Conservation (phyloP, 176 grass and related monocot species). For the Cocos nucifera region DNA sequence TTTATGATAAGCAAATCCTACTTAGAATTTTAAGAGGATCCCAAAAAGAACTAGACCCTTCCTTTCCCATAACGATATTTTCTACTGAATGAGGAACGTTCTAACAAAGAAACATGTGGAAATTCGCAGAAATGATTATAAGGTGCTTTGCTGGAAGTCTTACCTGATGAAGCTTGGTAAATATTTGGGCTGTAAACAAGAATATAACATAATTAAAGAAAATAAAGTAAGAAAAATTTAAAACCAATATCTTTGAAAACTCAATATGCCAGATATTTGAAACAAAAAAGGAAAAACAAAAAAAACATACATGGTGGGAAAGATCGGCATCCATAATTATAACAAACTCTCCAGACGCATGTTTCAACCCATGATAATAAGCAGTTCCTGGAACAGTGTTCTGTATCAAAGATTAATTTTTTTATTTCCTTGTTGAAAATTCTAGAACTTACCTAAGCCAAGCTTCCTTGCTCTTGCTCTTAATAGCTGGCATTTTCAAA, state of each 20-base stretch:
- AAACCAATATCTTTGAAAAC: background rate
- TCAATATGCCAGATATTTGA: background rate
- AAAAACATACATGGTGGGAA: constrained; percentile 69
- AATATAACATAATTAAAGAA: constrained; percentile 23
- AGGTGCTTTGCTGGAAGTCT: constrained; percentile 2
- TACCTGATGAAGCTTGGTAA: constrained; percentile 93
- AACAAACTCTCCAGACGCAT: constrained; percentile 79
- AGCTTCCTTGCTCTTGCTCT: constrained; percentile 87
- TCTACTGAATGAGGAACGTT: no score
- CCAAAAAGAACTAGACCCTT: no score
- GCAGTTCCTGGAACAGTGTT: constrained; percentile 61
- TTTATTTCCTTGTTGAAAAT: no score
- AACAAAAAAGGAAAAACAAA: background rate
- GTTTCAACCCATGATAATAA: constrained; percentile 86
- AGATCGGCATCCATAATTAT: constrained; percentile 95
- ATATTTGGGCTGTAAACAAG: constrained; percentile 73
- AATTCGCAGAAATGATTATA: background rate
- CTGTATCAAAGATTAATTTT: background rate
- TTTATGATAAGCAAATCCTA: no score
- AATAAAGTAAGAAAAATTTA: constrained; percentile 5
- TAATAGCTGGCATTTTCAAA: constrained; percentile 45
- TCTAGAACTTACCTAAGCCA: constrained; percentile 56
- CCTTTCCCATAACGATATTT: no score
- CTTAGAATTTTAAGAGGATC: no score
- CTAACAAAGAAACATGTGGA: no score